Percentiles rank a stretch among this genome's conserved stretches.
Conservation (phyloP, 2,329 filamentous ascomycete genomes). For the Trichophyton mentagrophytes region DNA sequence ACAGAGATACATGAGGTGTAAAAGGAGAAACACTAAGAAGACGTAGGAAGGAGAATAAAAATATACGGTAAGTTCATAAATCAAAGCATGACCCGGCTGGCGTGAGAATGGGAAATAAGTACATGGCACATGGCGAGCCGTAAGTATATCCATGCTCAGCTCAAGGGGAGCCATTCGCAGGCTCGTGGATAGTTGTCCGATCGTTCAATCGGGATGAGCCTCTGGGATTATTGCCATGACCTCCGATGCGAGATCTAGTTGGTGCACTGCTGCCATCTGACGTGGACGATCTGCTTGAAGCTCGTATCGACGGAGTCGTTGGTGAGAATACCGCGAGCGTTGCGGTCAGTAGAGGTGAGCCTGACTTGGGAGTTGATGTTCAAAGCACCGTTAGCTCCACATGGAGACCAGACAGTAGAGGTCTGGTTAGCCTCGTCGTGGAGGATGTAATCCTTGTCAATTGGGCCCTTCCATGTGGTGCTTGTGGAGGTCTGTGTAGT, state of each 20-base stretch:
- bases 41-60: neutral
- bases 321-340: constrained; percentile 31
- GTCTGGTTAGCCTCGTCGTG: constrained; percentile 35
- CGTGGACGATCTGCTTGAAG: constrained; percentile 31
- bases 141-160: neutral
- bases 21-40: neutral
- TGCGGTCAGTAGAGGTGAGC: constrained; percentile 22
- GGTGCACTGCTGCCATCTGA: constrained; percentile 34
- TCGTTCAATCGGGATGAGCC: neutral
- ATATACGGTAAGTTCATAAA: neutral
- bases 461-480: constrained; percentile 34
- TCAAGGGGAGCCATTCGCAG: neutral
- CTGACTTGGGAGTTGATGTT: constrained; percentile 44
- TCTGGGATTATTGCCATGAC: neutral
- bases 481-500: constrained; percentile 22
- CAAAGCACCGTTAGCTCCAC: constrained; percentile 37
- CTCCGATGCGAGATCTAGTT: neutral
- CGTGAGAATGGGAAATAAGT: neutral
- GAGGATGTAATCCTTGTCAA: constrained; percentile 33
- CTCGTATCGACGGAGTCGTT: constrained; percentile 40
- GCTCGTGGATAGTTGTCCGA: neutral
- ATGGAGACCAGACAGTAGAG: constrained; percentile 41
- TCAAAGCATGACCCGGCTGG: neutral
- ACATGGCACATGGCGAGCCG: neutral
- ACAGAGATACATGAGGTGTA: neutral